phyloP scores from a whole-genome alignment of 768 basidiomycete species.

The Gloeophyllum trabeum region DNA sequence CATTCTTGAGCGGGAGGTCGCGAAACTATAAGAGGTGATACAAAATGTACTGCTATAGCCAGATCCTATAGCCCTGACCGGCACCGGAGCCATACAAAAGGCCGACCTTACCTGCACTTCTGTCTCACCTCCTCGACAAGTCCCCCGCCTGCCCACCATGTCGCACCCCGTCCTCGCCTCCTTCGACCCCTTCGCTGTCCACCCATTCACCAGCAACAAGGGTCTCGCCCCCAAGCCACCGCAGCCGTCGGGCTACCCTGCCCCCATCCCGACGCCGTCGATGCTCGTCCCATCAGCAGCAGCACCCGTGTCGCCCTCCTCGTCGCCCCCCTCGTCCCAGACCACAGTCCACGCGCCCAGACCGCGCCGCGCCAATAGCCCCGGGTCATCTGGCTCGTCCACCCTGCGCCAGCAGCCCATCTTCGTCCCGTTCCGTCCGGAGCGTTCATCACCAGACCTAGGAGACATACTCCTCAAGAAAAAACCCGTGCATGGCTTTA shows the following conservation, averaged over 20 bases:
- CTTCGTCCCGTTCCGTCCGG: slow-evolving; percentile 40
- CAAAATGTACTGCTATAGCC: no score
- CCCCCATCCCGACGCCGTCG: slow-evolving; percentile 23
- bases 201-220: slow-evolving; percentile 42
- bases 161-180: slow-evolving; percentile 23
- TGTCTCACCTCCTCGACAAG: neutral
- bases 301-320: slow-evolving; percentile 3
- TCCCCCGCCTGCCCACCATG: slow-evolving; percentile 9
- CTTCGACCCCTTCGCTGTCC: slow-evolving; percentile 47
- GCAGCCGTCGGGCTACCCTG: slow-evolving; percentile 35
- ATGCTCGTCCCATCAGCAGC: slow-evolving; percentile 4
- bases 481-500: slow-evolving; percentile 18
- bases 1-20: no score
- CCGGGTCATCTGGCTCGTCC: slow-evolving; percentile 1
- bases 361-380: slow-evolving; percentile 13
- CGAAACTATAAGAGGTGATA: no score
- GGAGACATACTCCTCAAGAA: slow-evolving; percentile 30
- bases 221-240: slow-evolving; percentile 26
- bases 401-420: slow-evolving; percentile 19
- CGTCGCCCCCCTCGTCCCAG: slow-evolving; percentile 2
- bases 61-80: no score
- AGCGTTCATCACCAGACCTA: slow-evolving; percentile 46
- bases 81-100: no score
- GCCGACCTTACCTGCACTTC: no score
- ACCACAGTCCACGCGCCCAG: slow-evolving; percentile 5